Evolutionary conservation across 108 stramenopile species (phyloP).

Genomic region (Cyclotella atomus): DNA sequence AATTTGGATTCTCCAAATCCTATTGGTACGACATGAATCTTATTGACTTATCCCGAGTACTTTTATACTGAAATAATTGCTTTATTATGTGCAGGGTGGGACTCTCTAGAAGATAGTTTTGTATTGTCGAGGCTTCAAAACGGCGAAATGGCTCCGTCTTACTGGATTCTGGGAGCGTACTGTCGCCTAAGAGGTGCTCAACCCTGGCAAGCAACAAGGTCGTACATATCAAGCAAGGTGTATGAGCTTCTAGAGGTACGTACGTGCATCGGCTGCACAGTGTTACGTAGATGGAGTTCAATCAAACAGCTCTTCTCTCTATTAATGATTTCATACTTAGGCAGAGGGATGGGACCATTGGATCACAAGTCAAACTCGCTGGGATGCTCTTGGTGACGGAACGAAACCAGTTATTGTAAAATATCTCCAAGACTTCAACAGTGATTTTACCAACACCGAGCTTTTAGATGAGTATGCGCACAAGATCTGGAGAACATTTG

Average conservation of each 20-base stretch:
- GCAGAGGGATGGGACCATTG: constrained; percentile 16
- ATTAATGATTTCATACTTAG: not conserved
- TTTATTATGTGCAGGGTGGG: no score
- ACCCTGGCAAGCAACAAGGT: constrained; percentile 19
- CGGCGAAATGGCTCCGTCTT: constrained; percentile 3
- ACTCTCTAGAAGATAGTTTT: not conserved
- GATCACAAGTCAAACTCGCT: constrained; percentile 13
- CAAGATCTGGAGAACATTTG: constrained; percentile 3
- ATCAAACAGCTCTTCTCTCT: not conserved
- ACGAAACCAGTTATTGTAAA: constrained; percentile 7
- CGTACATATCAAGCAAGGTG: constrained; percentile 11
- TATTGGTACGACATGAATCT: no score
- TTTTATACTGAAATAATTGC: no score
- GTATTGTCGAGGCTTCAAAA: not conserved
- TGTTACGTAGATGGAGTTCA: not conserved
- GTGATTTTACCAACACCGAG: not conserved
- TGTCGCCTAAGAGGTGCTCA: constrained; percentile 10
- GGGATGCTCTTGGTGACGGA: constrained; percentile 5
- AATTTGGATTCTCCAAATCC: constrained; percentile 17
- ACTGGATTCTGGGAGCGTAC: constrained; percentile 7
- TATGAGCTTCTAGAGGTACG: constrained; percentile 22
- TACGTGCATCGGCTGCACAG: not conserved
- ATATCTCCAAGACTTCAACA: not conserved
- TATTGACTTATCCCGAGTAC: no score
- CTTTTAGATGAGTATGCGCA: not conserved